These are phyloP conservation scores for Sistotremastrum suecicum DNA, from an alignment of 768 basidiomycete genomes.

Conservation along the genomic window DNA sequence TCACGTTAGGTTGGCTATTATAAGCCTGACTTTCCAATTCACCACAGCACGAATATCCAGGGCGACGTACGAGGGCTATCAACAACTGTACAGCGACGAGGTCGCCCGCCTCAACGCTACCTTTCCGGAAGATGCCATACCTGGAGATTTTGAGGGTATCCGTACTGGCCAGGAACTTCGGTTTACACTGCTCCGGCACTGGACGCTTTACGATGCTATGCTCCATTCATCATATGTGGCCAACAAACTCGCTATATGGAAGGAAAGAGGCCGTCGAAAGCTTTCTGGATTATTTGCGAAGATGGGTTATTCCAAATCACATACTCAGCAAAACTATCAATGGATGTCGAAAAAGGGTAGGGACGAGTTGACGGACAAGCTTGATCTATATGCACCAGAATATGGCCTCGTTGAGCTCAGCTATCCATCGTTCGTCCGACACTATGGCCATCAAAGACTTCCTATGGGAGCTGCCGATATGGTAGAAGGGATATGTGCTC, in stretches of 20 bases:
- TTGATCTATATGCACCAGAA: conserved; percentile 84
- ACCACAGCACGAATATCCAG: conserved; percentile 78
- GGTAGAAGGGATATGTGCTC: conserved; percentile 75
- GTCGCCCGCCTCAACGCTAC: conserved; percentile 76
- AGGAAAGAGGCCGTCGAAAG: conserved; percentile 79
- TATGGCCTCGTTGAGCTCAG: conserved; percentile 88
- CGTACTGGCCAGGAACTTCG: conserved; percentile 79
- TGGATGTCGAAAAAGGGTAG: conserved; percentile 98
- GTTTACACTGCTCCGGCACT: conserved; percentile 92
- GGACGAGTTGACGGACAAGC: conserved; percentile 58
- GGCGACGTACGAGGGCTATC: conserved; percentile 68
- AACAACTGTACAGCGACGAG: conserved; percentile 76
- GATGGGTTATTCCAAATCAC: conserved; percentile 94
- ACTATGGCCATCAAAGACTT: conserved; percentile 78
- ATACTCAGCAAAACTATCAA: conserved; percentile 85
- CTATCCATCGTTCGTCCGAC: conserved; percentile 88
- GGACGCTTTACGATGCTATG: conserved; percentile 98
- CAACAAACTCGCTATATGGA: conserved; percentile 92
- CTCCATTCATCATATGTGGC: conserved; percentile 94
- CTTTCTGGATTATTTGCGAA: conserved; percentile 89
- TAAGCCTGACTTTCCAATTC: conserved; percentile 91
- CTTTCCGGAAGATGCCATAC: conserved; percentile 10
- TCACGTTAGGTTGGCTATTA: conserved; percentile 65
- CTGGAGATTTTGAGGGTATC: conserved; percentile 76
- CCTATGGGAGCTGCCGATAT: conserved; percentile 88